Evolutionary conservation across 768 basidiomycete species (phyloP).

Genomic region (Tulasnella sp.): DNA sequence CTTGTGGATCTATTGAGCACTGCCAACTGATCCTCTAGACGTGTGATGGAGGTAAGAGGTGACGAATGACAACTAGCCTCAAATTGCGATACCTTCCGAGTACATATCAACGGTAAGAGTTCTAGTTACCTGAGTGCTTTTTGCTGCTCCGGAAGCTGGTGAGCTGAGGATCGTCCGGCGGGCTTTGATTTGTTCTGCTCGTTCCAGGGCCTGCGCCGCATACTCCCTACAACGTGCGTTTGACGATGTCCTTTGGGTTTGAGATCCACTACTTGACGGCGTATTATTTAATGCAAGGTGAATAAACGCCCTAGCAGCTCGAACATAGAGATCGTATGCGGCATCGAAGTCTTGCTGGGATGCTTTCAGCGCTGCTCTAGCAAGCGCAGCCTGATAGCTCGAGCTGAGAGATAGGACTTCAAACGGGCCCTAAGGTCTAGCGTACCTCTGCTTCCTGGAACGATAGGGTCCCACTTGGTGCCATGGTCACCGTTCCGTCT

Average conservation of each 20-base stretch:
- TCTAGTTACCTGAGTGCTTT: conserved; percentile 15
- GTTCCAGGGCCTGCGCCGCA: conserved; percentile 57
- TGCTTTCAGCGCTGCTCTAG: conserved; percentile 61
- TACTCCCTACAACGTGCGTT: conserved; percentile 35
- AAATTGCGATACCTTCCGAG: conserved; percentile 18
- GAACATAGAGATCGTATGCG: conserved; percentile 65
- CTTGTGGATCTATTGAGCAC: conserved; percentile 32
- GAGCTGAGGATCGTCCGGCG: conserved; percentile 23
- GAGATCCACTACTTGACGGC: background rate
- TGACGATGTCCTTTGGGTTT: background rate
- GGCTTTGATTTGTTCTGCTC: conserved; percentile 72
- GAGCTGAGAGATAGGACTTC: background rate
- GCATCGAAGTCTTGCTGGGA: conserved; percentile 48
- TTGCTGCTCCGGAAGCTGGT: background rate
- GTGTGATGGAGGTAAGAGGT: background rate
- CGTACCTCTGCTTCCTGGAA: conserved; percentile 1
- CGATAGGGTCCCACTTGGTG: background rate
- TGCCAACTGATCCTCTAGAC: conserved; percentile 32
- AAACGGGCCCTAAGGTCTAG: background rate
- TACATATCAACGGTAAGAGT: conserved; percentile 28
- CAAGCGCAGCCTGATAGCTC: conserved; percentile 34
- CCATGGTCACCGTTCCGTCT: background rate
- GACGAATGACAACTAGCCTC: conserved; percentile 22
- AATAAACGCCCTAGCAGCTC: conserved; percentile 56
- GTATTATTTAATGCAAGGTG: conserved; percentile 41